Conservation (phyloP, 768 basidiomycete species). For the Boletus eberwhitei region DNA sequence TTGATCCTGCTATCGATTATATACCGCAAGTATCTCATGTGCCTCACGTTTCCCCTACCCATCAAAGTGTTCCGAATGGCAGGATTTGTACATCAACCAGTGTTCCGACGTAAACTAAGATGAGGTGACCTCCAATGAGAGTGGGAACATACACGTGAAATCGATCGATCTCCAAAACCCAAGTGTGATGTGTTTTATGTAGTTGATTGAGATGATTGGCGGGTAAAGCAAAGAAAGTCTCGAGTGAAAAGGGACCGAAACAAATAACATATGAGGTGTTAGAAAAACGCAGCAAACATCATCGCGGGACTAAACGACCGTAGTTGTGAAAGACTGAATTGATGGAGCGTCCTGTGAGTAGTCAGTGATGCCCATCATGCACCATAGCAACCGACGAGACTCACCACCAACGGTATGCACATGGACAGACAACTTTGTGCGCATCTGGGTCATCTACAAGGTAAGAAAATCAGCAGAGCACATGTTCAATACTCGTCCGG, state of each 20-base stretch:
- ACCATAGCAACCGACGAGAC: not conserved
- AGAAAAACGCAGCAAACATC: constrained; percentile 21
- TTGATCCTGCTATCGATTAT: constrained; percentile 12
- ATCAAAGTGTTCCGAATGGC: not conserved
- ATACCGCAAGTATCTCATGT: not conserved
- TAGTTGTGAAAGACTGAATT: constrained; percentile 27
- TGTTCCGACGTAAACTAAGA: constrained; percentile 10
- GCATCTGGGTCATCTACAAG: constrained; percentile 23
- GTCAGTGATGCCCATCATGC: not conserved
- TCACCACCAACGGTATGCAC: constrained; percentile 22
- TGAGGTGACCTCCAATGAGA: constrained; percentile 3
- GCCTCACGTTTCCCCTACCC: not conserved
- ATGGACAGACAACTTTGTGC: constrained; percentile 23
- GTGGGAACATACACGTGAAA: constrained; percentile 6
- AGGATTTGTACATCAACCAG: constrained; percentile 14
- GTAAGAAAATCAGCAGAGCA: not conserved
- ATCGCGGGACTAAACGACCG: constrained; percentile 33
- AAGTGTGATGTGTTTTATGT: not conserved
- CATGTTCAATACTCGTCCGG: constrained; percentile 46
- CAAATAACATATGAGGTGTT: constrained; percentile 15
- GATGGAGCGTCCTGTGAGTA: constrained; percentile 7
- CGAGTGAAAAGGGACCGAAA: constrained; percentile 17
- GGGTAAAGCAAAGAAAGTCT: constrained; percentile 9
- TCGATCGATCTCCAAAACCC: constrained; percentile 6
- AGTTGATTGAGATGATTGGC: not conserved